Conservation (phyloP, 2,329 filamentous ascomycete genomes). For the Aspergillus aculeatus region DNA sequence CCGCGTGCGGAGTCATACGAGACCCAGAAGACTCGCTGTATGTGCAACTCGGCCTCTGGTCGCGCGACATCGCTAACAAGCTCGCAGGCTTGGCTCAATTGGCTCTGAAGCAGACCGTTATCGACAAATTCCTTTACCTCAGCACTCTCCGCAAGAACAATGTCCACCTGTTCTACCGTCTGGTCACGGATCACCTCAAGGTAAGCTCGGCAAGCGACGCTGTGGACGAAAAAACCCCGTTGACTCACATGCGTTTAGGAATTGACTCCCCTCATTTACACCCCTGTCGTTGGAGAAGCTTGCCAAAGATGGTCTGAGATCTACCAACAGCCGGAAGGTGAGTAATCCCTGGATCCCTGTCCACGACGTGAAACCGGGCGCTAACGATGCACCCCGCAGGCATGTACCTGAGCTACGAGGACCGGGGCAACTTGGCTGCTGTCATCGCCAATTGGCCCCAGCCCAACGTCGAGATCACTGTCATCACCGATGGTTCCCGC, state of each 20-base stretch:
- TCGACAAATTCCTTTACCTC: constrained; percentile 53
- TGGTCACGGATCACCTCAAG: constrained; percentile 49
- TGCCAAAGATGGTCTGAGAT: constrained; percentile 95
- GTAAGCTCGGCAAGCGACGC: constrained; percentile 26
- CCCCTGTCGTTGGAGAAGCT: constrained; percentile 74
- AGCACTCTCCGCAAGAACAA: constrained; percentile 52
- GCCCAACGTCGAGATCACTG: constrained; percentile 85
- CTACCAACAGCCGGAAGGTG: constrained; percentile 88
- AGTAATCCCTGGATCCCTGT: constrained; percentile 18
- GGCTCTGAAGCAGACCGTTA: constrained; percentile 46
- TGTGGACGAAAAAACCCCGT: not conserved
- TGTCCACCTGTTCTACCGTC: constrained; percentile 53
- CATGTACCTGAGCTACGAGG: constrained; percentile 93
- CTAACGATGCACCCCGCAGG: constrained; percentile 40
- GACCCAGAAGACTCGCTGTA: constrained; percentile 50
- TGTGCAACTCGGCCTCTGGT: constrained; percentile 8
- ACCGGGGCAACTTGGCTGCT: constrained; percentile 82
- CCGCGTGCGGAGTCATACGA: constrained; percentile 51
- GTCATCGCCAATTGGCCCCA: constrained; percentile 95
- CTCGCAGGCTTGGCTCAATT: constrained; percentile 45
- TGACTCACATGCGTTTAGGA: constrained; percentile 35
- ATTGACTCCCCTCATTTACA: constrained; percentile 52
- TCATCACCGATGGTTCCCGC: constrained; percentile 92
- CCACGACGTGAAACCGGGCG: constrained; percentile 25
- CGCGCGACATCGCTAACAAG: constrained; percentile 10